Conservation (phyloP, 2,329 filamentous ascomycete genomes). For the Didymella arachidicola region DNA sequence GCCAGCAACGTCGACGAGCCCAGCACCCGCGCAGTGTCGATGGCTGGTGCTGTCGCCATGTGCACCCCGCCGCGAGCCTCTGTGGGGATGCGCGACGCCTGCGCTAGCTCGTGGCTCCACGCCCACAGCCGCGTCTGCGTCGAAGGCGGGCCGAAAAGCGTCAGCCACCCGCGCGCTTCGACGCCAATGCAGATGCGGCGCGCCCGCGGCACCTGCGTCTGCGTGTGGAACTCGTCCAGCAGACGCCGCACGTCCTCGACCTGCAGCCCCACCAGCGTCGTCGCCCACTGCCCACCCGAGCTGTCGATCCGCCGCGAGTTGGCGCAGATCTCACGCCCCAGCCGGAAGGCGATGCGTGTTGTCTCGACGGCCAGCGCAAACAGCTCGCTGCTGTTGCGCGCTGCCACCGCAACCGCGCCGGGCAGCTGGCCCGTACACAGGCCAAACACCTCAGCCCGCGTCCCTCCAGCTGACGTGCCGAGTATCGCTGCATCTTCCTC, state of each 20-base stretch:
- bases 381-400: conserved; percentile 2
- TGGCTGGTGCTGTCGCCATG: not conserved
- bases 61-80: not conserved
- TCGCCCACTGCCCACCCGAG: not conserved
- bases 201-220: not conserved
- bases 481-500: not conserved
- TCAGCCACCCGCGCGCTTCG: not conserved
- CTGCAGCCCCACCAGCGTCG: not conserved
- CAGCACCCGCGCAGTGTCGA: not conserved
- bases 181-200: not conserved
- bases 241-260: not conserved
- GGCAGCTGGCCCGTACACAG: not conserved
- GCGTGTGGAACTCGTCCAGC: not conserved
- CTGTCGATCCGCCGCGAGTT: not conserved
- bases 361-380: not conserved
- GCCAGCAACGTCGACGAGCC: not conserved
- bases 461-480: not conserved
- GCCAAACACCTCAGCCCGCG: not conserved
- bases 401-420: not conserved
- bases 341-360: not conserved
- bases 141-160: not conserved
- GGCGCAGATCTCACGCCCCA: not conserved
- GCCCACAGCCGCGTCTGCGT: not conserved
- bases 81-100: not conserved
- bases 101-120: not conserved